Conservation (phyloP, 495 filamentous ascomycete genomes). For the Aspergillus baeticus region DNA sequence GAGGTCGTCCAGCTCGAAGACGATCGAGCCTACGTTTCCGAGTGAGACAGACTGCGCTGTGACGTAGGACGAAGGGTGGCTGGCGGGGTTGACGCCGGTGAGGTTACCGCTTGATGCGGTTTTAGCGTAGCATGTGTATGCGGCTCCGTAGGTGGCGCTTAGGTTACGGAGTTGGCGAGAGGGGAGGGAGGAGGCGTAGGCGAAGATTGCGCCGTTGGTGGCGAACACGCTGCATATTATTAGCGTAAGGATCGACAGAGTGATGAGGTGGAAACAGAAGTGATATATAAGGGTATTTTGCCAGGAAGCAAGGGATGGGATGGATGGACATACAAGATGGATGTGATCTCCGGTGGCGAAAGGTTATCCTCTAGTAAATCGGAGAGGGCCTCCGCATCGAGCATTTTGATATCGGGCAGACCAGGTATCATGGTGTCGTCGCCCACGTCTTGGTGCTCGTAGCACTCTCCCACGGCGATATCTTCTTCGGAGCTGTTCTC, state of each 20-base stretch:
- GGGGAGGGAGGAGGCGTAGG: conserved; percentile 42
- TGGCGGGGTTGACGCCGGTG: conserved; percentile 47
- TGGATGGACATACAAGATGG: conserved; percentile 36
- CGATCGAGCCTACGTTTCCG: conserved; percentile 51
- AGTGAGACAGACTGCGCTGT: conserved; percentile 47
- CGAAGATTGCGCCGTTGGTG: conserved; percentile 49
- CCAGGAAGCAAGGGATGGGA: not conserved
- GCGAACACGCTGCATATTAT: conserved; percentile 30
- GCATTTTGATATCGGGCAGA: conserved; percentile 49
- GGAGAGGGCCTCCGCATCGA: conserved; percentile 46
- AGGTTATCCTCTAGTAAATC: conserved; percentile 49
- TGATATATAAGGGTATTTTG: not conserved
- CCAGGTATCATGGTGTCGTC: conserved; percentile 46
- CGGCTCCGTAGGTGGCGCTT: conserved; percentile 48
- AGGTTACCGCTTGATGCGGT: conserved; percentile 46
- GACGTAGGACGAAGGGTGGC: conserved; percentile 48
- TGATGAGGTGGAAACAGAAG: too few relatives aligned
- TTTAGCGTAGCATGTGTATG: conserved; percentile 49
- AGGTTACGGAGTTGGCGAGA: conserved; percentile 45
- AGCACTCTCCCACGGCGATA: conserved; percentile 12
- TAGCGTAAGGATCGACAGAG: not conserved
- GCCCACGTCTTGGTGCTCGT: conserved; percentile 10
- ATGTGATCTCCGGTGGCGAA: conserved; percentile 47
- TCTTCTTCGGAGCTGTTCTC: conserved; percentile 21
- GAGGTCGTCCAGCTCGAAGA: conserved; percentile 46